Evolutionary conservation across 768 basidiomycete species (phyloP).

Genomic region (Stropharia rugosoannulata): DNA sequence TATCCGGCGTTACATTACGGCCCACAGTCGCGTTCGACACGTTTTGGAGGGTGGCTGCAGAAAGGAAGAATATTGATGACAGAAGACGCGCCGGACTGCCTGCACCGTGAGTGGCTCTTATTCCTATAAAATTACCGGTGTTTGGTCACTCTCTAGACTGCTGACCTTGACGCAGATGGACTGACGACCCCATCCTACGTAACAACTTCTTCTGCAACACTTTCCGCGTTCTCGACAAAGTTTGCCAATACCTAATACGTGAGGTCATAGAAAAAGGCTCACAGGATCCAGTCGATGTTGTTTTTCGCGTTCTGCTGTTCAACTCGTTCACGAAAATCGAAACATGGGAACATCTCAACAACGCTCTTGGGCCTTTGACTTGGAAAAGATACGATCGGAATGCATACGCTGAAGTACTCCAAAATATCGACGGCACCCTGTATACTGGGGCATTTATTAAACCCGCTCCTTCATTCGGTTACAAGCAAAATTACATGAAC

Average conservation of each 20-base stretch:
- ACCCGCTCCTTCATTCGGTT: constrained; percentile 59
- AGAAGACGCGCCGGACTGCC: constrained; percentile 47
- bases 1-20: constrained; percentile 37
- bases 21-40: constrained; percentile 59
- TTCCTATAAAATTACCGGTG: constrained; percentile 1
- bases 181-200: constrained; percentile 56
- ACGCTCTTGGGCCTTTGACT: constrained; percentile 54
- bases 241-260: constrained; percentile 64
- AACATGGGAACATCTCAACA: constrained; percentile 65
- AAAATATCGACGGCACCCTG: constrained; percentile 37
- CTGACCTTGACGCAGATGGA: constrained; percentile 51
- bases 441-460: constrained; percentile 75
- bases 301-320: constrained; percentile 72
- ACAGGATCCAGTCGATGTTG: constrained; percentile 57
- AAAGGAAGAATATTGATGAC: constrained; percentile 58
- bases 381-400: constrained; percentile 57
- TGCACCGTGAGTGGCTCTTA: constrained; percentile 44
- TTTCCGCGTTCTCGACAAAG: constrained; percentile 71
- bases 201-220: constrained; percentile 69
- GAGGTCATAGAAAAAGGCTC: constrained; percentile 72
- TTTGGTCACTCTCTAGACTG: background rate
- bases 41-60: constrained; percentile 58
- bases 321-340: constrained; percentile 69
- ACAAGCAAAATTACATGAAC: constrained; percentile 47
- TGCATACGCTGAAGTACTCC: constrained; percentile 54